Conservation (phyloP, 805 yeast genomes). For the Teunomyces cretensis region DNA sequence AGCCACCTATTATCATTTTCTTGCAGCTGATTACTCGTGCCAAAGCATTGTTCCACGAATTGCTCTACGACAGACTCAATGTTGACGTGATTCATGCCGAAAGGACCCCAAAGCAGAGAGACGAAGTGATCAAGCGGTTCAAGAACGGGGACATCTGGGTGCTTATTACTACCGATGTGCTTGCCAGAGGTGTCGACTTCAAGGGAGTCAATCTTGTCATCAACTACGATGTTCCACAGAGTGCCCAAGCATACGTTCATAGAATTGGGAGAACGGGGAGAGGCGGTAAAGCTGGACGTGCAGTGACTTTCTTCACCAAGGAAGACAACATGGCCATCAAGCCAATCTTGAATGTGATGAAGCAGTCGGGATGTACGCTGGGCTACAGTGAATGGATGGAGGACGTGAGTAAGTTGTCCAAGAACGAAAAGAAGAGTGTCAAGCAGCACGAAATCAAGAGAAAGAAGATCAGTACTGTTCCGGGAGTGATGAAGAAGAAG, state of each 20-base stretch:
- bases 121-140: conserved; percentile 78
- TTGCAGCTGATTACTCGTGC: conserved; percentile 92
- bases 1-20: conserved; percentile 91
- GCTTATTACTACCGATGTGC: conserved; percentile 91
- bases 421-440: conserved; percentile 59
- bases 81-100: conserved; percentile 97
- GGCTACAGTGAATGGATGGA: conserved; percentile 82
- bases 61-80: conserved; percentile 85
- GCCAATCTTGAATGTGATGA: conserved; percentile 91
- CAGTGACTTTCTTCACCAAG: conserved; percentile 90
- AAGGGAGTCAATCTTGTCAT: conserved; percentile 93
- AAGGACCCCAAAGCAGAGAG: conserved; percentile 84
- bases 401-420: conserved; percentile 60
- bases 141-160: conserved; percentile 94
- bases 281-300: conserved; percentile 83
- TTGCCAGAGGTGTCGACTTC: conserved; percentile 96
- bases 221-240: conserved; percentile 93
- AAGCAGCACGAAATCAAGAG: conserved; percentile 62
- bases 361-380: conserved; percentile 73
- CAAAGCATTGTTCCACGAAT: conserved; percentile 90
- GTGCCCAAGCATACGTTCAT: conserved; percentile 93
- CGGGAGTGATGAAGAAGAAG: conserved; percentile 62
- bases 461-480: conserved; percentile 81
- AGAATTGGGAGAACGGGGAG: conserved; percentile 99
- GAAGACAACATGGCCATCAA: conserved; percentile 76